Evolutionary conservation across 768 basidiomycete genomes (phyloP), one percentile per base, ranked within the genome.

Genomic region (Austroboletus festivus): DNA sequence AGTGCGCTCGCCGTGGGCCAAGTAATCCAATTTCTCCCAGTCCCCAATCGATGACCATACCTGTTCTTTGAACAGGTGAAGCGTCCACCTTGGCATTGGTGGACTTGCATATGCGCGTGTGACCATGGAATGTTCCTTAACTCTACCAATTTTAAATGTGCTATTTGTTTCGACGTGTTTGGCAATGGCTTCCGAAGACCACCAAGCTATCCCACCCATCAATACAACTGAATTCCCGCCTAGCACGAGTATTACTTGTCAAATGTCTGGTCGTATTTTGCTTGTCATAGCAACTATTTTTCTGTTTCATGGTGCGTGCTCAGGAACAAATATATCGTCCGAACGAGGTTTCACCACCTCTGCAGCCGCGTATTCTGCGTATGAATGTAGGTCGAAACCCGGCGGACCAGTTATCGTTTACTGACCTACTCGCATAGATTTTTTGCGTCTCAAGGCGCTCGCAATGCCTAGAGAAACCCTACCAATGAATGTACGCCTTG

Each of bases 311-410:
- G 77, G 83, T 84, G 50, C 51, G 70, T 59, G 19, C 4, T 12
- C 6, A 40, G 21, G 16, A 3, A 15, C 6, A 37, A 21, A 38
- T 30, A 44, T 42, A 38, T 30, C 38, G 7, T 23, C n/a, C 5
- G 31, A 26, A 10, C n/a, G 21, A 16, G n/a, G 18, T 45, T 38
- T 48, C 46, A 48, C 35, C 16, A 48, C 23, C 20, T 22, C 46
- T 19, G 35, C 51, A 90, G 89, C 86, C 38, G 85, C 86, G 18
- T 90, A 81, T 64, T 89, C 89, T 16, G 80, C 84, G 3, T 90
- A 89, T 64, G 86, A 90, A 72, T 80, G 89, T 84, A 46, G 61
- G 85, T 73, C 23, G 19, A 26, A 10, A 11, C 34, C 20, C 11
- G 24, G 38, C 59, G 78, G 70, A 48, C 18, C 6, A 15, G 6